Base-by-base conservation (phyloP, 371 early-diverging fungal species). In the Mucor saturninus region DNA sequence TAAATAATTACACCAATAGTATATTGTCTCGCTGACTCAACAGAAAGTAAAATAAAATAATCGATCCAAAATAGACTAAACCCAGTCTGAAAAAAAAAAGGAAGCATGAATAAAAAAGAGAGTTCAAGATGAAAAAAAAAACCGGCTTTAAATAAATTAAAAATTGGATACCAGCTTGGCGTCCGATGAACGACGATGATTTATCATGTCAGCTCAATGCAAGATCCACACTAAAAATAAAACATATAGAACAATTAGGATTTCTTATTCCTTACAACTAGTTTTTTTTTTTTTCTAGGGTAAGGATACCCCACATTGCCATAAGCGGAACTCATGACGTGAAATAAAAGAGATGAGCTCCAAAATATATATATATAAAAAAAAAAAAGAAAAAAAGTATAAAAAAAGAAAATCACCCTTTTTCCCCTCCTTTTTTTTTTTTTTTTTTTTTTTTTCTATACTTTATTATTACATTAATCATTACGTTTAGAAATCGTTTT, bases 281-380 rank as follows among this genome's bases (percentile, higher is more conserved):
- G 14, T 45, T 45, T 45, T 7, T 21, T 45, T 45, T 45, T 45
- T 46, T 21, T 21, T 26, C 31, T 15, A 48, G 48, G 48, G 8
- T 7, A 30, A 4, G 50, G 14, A 50, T 58, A 58, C 61, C 61
- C 61, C 61, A 61, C 61, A 61, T 61, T 61, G 15, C 61, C 54
- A 31, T 43, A 52, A 53, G 52, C 26, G 46, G 61, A 53, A 53
- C 14, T 61, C 61, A 61, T 61, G 61, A 61, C 61, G 52, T 54
- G 53, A 52, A 61, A 61, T 32, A 39, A 31, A 11, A 43, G 21
- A 21, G 21, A 9, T 39, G 35, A 35, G 35, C 8, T 8, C 21
- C 21, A 21, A 21, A 21, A 21, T 21, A 21, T 21, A 21, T 21
- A 21, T 21, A 21, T 21, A 21, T 5, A 13, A 26, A 38, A 54